Evolutionary conservation across 352 stramenopile species (phyloP).

Genomic region (Phytophthora syringae): DNA sequence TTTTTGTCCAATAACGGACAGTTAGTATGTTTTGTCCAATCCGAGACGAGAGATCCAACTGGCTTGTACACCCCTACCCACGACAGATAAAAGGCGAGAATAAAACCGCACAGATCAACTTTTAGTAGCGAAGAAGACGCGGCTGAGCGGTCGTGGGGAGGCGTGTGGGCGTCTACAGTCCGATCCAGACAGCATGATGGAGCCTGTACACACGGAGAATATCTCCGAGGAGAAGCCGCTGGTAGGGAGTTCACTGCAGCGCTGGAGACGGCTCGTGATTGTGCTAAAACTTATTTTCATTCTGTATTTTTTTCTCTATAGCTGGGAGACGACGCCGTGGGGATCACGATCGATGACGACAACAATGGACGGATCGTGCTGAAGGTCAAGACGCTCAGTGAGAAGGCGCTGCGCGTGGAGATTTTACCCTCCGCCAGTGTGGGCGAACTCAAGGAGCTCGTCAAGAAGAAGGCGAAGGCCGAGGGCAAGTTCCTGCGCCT

Average conservation of each 20-base stretch:
- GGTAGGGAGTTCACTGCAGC: too few species aligned
- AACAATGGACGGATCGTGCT: constrained; percentile 58
- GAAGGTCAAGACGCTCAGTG: constrained; percentile 88
- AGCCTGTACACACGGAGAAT: constrained; percentile 63
- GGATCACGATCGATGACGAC: constrained; percentile 65
- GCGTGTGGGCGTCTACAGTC: constrained; percentile 21
- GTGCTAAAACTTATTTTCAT: too few species aligned
- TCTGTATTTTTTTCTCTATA: constrained; percentile 28
- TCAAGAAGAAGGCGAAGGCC: constrained; percentile 78
- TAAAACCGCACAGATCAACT: constrained; percentile 38
- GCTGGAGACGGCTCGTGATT: too few species aligned
- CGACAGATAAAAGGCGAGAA: constrained; percentile 24
- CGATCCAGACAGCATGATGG: constrained; percentile 53
- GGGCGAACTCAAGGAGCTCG: constrained; percentile 74
- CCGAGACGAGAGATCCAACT: constrained; percentile 35
- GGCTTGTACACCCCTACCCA: constrained; percentile 37
- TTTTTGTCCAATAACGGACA: too few species aligned
- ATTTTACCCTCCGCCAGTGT: constrained; percentile 66
- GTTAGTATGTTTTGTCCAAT: constrained; percentile 44
- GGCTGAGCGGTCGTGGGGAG: constrained; percentile 33
- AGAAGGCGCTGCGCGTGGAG: constrained; percentile 85
- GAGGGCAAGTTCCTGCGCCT: constrained; percentile 87
- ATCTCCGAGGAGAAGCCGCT: constrained; percentile 69
- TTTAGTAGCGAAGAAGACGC: constrained; percentile 15
- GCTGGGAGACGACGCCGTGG: constrained; percentile 53